phyloP scores from a whole-genome alignment of 495 filamentous ascomycete species.

The Aspergillus baeticus region DNA sequence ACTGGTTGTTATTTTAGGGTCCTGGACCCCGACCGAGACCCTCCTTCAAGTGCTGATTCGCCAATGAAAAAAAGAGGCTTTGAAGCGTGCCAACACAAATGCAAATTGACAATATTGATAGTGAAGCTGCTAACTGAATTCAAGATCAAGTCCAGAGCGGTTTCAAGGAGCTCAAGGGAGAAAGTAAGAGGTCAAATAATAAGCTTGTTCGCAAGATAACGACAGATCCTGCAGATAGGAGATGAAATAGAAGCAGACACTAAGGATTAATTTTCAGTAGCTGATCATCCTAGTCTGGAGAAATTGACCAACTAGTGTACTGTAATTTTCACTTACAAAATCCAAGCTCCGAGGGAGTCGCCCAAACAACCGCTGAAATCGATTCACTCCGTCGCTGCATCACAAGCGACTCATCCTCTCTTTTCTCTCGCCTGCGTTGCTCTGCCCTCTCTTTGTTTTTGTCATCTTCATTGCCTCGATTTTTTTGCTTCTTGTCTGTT shows the following conservation, averaged over 20 bases:
- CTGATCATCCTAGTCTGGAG: slow-evolving; percentile 11
- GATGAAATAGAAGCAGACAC: too few species aligned
- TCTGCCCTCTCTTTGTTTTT: slow-evolving; percentile 12
- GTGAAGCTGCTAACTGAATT: too few species aligned
- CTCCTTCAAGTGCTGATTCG: neutral
- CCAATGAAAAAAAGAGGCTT: neutral
- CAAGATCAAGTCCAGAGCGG: too few species aligned
- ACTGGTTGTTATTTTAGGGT: slow-evolving; percentile 18
- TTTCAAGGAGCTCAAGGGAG: too few species aligned
- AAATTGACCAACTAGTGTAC: slow-evolving; percentile 4
- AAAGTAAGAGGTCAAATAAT: too few species aligned
- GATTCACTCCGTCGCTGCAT: slow-evolving; percentile 12
- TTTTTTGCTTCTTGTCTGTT: slow-evolving; percentile 11
- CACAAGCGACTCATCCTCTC: slow-evolving; percentile 10
- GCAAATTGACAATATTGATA: too few species aligned
- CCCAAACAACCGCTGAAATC: slow-evolving; percentile 8
- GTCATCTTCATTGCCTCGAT: neutral
- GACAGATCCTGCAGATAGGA: too few species aligned
- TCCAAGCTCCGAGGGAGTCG: slow-evolving; percentile 1
- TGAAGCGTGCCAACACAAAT: neutral
- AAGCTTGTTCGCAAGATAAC: too few species aligned
- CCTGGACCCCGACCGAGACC: neutral
- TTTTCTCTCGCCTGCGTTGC: slow-evolving; percentile 6
- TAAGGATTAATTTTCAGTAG: neutral
- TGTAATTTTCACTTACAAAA: slow-evolving; percentile 3